Conservation (phyloP, 2,329 filamentous ascomycete genomes). For the Penicillium sp. region DNA sequence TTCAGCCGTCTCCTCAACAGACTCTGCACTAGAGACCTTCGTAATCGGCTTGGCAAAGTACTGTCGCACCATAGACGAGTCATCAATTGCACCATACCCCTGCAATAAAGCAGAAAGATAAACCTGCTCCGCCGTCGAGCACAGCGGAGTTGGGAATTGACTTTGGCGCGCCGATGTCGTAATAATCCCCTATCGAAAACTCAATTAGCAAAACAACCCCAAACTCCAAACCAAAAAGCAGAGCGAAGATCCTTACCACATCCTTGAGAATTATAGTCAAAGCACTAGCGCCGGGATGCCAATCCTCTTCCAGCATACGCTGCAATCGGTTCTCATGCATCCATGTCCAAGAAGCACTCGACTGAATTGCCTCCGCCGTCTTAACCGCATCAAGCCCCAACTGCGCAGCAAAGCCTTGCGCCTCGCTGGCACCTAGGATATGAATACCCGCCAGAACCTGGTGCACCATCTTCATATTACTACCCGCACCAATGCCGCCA, state of each 20-base stretch:
- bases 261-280: constrained; percentile 63
- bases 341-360: constrained; percentile 57
- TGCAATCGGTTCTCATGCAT: constrained; percentile 62
- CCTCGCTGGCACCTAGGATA: constrained; percentile 61
- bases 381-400: constrained; percentile 53
- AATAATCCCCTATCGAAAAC: constrained; percentile 57
- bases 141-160: constrained; percentile 61
- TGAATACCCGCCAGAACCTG: constrained; percentile 64
- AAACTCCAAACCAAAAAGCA: neutral
- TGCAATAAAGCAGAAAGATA: constrained; percentile 61
- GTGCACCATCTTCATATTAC: constrained; percentile 65
- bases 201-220: neutral
- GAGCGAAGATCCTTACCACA: constrained; percentile 36
- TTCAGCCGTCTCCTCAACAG: constrained; percentile 33
- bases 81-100: constrained; percentile 57
- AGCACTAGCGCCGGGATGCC: constrained; percentile 58
- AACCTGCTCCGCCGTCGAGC: constrained; percentile 62
- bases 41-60: constrained; percentile 47
- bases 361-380: constrained; percentile 47
- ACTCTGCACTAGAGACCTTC: constrained; percentile 36
- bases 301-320: constrained; percentile 54
- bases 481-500: constrained; percentile 60
- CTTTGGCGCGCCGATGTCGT: constrained; percentile 61
- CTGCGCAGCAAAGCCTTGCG: constrained; percentile 58
- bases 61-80: constrained; percentile 57